Percentiles rank a stretch among this genome's conserved stretches.
Conservation (phyloP, 768 basidiomycete genomes). For the Cyathus striatus region DNA sequence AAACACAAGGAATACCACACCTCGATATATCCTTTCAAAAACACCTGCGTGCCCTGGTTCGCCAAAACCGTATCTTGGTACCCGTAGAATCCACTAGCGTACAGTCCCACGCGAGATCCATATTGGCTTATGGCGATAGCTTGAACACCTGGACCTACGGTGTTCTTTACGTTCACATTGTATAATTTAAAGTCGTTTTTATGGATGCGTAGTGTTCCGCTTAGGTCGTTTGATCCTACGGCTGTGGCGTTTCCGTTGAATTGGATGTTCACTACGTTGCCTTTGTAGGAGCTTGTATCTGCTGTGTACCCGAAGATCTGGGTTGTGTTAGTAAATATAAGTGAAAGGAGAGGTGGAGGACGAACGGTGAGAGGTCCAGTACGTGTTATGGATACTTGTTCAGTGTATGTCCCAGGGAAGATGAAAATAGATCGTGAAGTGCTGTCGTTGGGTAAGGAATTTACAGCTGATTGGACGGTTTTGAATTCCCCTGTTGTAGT, state of each 20-base stretch:
- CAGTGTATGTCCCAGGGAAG: constrained; percentile 41
- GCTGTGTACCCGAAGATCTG: constrained; percentile 17
- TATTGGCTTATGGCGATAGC: constrained; percentile 45
- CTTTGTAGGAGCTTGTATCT: constrained; percentile 21
- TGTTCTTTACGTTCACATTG: constrained; percentile 42
- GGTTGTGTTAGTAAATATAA: not conserved
- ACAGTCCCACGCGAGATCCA: constrained; percentile 35
- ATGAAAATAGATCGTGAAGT: constrained; percentile 37
- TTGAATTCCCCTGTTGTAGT: constrained; percentile 33
- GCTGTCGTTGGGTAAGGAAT: constrained; percentile 33
- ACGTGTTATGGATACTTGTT: constrained; percentile 40
- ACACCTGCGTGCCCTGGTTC: constrained; percentile 42
- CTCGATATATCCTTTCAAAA: constrained; percentile 39
- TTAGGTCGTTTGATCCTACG: constrained; percentile 19
- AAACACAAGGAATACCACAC: constrained; percentile 13
- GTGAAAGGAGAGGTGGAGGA: not conserved
- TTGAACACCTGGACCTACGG: constrained; percentile 34
- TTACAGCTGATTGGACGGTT: constrained; percentile 34
- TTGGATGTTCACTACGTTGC: constrained; percentile 25
- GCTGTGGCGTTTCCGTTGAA: constrained; percentile 16
- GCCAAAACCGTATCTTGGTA: constrained; percentile 43
- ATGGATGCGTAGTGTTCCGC: constrained; percentile 41
- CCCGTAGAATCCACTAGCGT: constrained; percentile 38
- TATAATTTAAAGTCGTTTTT: constrained; percentile 41
- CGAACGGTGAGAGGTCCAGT: constrained; percentile 35